phyloP scores from a whole-genome alignment of 768 basidiomycete genomes.

The Hysterangium stoloniferum region DNA sequence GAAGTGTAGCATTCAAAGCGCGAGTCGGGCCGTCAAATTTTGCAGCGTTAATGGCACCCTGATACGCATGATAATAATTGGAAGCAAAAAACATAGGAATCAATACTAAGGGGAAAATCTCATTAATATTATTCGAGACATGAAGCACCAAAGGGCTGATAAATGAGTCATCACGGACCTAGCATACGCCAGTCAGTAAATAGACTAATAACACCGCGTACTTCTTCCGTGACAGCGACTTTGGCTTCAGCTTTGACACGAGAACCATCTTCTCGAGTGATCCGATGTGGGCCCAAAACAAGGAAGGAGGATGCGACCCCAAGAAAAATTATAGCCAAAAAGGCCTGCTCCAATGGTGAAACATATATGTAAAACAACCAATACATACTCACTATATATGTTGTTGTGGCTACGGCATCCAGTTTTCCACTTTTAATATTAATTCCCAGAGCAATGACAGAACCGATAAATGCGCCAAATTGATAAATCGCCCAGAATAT shows the following conservation, averaged over 20 bases:
- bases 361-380: no score
- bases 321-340: conserved; percentile 38
- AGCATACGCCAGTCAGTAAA: conserved; percentile 37
- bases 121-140: no score
- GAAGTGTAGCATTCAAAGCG: conserved; percentile 32
- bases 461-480: conserved; percentile 35
- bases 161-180: no score
- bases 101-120: no score
- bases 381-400: conserved; percentile 30
- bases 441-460: conserved; percentile 37
- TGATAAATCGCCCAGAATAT: conserved; percentile 48
- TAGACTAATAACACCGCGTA: conserved; percentile 18
- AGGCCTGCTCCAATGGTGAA: conserved; percentile 27
- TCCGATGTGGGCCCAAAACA: conserved; percentile 29
- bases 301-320: conserved; percentile 29
- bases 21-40: conserved; percentile 37
- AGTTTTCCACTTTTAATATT: conserved; percentile 27
- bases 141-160: no score
- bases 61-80: conserved; percentile 40
- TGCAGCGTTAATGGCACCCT: conserved; percentile 31
- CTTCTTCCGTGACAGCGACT: conserved; percentile 19
- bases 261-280: conserved; percentile 34
- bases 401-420: conserved; percentile 31
- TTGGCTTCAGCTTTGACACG: conserved; percentile 29
- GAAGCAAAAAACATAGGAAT: conserved; percentile 37